phyloP scores from a whole-genome alignment of 768 basidiomycete species.

The Suillus discolor region DNA sequence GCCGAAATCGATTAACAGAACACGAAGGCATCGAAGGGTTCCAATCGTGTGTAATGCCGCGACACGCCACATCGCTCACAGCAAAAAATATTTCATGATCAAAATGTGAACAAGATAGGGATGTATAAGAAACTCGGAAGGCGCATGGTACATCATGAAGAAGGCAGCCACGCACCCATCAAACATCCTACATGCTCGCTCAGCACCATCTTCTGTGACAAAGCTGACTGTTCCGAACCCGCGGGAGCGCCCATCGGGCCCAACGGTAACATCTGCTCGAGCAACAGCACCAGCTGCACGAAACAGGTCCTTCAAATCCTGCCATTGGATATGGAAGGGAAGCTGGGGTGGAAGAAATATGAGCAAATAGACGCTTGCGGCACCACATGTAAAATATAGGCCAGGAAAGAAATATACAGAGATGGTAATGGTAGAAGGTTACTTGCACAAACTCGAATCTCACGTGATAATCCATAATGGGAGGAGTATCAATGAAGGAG shows the following conservation, averaged over 20 bases:
- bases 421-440: not conserved
- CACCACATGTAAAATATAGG: not conserved
- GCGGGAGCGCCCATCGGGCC: slow-evolving; percentile 83
- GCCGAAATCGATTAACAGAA: not conserved
- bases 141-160: not conserved
- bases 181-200: slow-evolving; percentile 83
- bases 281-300: slow-evolving; percentile 88
- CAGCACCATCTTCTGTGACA: slow-evolving; percentile 80
- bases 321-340: slow-evolving; percentile 96
- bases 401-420: not conserved
- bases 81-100: not conserved
- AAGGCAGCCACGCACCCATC: slow-evolving; percentile 69
- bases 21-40: not conserved
- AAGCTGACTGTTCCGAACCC: slow-evolving; percentile 95
- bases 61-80: not conserved
- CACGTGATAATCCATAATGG: not conserved
- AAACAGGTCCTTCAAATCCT: slow-evolving; percentile 96
- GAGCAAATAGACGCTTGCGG: not conserved
- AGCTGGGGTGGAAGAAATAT: slow-evolving; percentile 47
- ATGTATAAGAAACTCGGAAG: not conserved
- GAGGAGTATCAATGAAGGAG: slow-evolving; percentile 7
- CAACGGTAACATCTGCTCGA: slow-evolving; percentile 88
- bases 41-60: not conserved
- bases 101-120: not conserved
- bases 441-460: not conserved